Evolutionary conservation across 257 asterid species (phyloP).

Genomic region (Solanum appendiculatum): DNA sequence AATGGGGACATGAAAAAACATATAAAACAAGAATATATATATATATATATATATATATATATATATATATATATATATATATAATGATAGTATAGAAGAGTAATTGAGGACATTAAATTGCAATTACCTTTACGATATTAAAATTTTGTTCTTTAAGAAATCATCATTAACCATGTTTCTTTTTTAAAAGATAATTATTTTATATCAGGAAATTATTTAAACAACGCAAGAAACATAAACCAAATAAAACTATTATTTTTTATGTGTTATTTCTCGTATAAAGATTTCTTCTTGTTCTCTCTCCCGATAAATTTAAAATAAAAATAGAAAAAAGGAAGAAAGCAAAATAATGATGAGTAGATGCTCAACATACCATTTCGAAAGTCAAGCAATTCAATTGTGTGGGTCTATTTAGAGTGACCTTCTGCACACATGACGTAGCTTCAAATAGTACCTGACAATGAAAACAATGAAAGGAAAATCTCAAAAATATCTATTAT

Average conservation of each 20-base stretch:
- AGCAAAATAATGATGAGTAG: not conserved
- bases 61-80: too few relatives aligned
- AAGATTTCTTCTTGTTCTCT: not conserved
- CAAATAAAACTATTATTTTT: not conserved
- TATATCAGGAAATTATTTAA: not conserved
- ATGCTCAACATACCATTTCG: slow-evolving; percentile 1
- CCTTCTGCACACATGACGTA: not conserved
- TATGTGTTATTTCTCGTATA: not conserved
- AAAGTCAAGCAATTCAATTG: slow-evolving; percentile 5
- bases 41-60: too few relatives aligned
- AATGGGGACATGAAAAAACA: not conserved
- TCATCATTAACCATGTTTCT: not conserved
- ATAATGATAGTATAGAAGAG: too few relatives aligned
- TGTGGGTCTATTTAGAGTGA: not conserved
- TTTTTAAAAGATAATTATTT: not conserved
- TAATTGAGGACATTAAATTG: too few relatives aligned
- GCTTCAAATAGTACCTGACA: not conserved
- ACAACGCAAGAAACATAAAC: not conserved
- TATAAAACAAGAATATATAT: not conserved
- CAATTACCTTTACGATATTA: too few relatives aligned
- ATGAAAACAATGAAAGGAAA: not conserved
- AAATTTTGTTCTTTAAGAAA: not conserved
- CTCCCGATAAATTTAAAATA: not conserved
- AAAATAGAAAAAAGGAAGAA: not conserved
- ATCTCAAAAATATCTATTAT: not conserved